phyloP scores from a whole-genome alignment of 2,329 filamentous ascomycete genomes.

The Trichophyton benhamiae region DNA sequence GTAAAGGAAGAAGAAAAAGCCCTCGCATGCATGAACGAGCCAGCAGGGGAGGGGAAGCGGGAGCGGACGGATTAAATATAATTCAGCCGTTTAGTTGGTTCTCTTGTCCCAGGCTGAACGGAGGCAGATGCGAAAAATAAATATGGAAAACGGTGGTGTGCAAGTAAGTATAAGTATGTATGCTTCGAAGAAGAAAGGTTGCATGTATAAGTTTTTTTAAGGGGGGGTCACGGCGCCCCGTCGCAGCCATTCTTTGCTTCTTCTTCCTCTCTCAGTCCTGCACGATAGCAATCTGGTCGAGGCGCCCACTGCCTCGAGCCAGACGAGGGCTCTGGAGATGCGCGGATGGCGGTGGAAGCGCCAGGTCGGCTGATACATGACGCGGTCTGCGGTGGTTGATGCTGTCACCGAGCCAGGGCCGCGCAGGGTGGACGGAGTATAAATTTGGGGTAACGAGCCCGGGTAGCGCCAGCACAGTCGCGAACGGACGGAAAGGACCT shows the following conservation, averaged over 20 bases:
- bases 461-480: background rate
- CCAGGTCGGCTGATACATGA: background rate
- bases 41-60: background rate
- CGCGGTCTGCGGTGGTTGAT: background rate
- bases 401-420: too few relatives aligned
- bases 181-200: background rate
- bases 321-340: too few relatives aligned
- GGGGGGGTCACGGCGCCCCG: background rate
- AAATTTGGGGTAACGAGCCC: background rate
- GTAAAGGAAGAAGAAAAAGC: background rate
- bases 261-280: background rate
- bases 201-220: background rate
- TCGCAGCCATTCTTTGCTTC: background rate
- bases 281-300: background rate
- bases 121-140: background rate
- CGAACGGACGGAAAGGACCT: background rate
- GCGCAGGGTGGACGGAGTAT: background rate
- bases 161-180: background rate
- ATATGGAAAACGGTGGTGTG: background rate
- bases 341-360: background rate
- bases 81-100: background rate
- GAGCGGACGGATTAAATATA: constrained; percentile 2
- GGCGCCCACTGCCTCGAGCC: background rate
- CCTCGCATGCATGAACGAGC: background rate
- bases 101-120: background rate